Conservation (phyloP, 1,139 yeast genomes). For the Geotrichum histeridarum region DNA sequence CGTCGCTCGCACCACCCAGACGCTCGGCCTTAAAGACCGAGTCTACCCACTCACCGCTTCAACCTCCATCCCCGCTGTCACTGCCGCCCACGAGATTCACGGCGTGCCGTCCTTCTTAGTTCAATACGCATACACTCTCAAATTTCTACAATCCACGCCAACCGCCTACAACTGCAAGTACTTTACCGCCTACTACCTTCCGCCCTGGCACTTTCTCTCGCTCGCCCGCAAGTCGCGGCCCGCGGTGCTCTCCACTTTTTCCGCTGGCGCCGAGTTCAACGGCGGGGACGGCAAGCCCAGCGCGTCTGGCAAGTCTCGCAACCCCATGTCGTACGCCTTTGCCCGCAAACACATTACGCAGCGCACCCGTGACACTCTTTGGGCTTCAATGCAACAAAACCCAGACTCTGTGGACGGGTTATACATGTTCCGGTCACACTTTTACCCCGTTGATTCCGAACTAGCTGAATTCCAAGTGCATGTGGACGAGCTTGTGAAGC, state of each 20-base stretch:
- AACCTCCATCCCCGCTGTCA: slow-evolving; percentile 22
- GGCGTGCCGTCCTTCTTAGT: slow-evolving; percentile 29
- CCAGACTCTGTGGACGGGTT: slow-evolving; percentile 44
- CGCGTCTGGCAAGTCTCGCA: slow-evolving; percentile 26
- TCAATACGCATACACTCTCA: slow-evolving; percentile 22
- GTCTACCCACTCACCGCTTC: neutral
- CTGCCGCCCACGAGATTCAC: slow-evolving; percentile 23
- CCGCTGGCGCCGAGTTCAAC: slow-evolving; percentile 29
- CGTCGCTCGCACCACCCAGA: neutral
- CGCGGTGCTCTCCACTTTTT: slow-evolving; percentile 34
- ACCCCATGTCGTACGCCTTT: slow-evolving; percentile 43
- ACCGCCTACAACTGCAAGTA: slow-evolving; percentile 20
- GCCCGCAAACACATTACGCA: slow-evolving; percentile 41
- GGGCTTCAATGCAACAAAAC: slow-evolving; percentile 30
- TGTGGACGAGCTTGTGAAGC: slow-evolving; percentile 31
- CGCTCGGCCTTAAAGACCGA: slow-evolving; percentile 4
- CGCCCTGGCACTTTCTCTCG: slow-evolving; percentile 45
- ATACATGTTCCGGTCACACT: slow-evolving; percentile 41
- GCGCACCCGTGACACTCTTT: slow-evolving; percentile 39
- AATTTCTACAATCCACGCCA: slow-evolving; percentile 22
- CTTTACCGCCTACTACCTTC: slow-evolving; percentile 38
- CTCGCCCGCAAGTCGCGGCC: slow-evolving; percentile 50
- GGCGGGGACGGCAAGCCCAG: slow-evolving; percentile 21
- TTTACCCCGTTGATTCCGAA: slow-evolving; percentile 28
- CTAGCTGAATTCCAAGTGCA: slow-evolving; percentile 31